phyloP scores from a whole-genome alignment of 441 rosid species.

The Adansonia madagascariensis region DNA sequence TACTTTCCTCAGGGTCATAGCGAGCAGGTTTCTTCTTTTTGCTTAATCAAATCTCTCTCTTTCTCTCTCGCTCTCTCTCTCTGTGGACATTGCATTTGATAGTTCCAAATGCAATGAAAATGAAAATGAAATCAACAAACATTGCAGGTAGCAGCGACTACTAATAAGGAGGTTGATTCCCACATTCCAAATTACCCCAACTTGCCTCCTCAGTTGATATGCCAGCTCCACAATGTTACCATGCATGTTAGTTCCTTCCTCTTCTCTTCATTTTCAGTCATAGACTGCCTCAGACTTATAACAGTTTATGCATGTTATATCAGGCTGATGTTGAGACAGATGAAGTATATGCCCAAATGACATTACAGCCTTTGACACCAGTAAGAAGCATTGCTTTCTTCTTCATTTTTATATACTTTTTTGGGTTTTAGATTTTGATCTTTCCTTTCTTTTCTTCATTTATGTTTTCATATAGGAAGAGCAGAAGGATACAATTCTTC shows the following conservation, averaged over 20 bases:
- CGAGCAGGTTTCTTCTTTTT: constrained; percentile 51
- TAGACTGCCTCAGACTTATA: constrained; percentile 13
- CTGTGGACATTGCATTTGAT: not conserved
- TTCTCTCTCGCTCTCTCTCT: constrained; percentile 22
- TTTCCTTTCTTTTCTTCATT: not conserved
- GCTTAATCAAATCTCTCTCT: not conserved
- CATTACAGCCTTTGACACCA: constrained; percentile 81
- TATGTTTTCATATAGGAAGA: constrained; percentile 62
- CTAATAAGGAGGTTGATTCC: constrained; percentile 91
- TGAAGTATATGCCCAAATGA: constrained; percentile 97
- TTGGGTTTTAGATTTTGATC: constrained; percentile 9
- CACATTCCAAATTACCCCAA: constrained; percentile 92
- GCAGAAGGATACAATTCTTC: constrained; percentile 87
- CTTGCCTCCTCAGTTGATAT: constrained; percentile 59
- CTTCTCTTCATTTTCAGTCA: not conserved
- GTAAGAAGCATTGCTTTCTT: constrained; percentile 42
- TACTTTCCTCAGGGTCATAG: constrained; percentile 81
- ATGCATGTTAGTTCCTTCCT: constrained; percentile 72
- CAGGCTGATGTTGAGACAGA: constrained; percentile 93
- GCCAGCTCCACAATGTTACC: constrained; percentile 95
- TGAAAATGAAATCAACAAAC: constrained; percentile 11
- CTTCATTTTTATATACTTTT: not conserved
- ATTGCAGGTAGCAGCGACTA: constrained; percentile 87
- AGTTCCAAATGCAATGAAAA: constrained; percentile 9
- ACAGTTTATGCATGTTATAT: constrained; percentile 26